These are phyloP conservation scores for Neurospora tetraspora DNA, from an alignment of 495 filamentous ascomycete genomes.

Conservation along the genomic window DNA sequence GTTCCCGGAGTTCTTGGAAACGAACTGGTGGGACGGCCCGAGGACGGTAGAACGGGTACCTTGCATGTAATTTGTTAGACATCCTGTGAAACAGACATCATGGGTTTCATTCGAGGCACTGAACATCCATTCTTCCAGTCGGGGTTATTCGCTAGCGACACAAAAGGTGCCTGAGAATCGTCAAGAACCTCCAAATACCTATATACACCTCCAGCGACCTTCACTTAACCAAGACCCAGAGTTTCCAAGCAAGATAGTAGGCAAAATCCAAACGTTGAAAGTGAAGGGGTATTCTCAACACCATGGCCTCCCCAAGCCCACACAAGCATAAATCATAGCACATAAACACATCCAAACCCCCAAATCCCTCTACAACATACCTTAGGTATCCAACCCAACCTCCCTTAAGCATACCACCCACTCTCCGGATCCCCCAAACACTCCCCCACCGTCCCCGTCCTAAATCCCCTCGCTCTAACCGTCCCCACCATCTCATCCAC, in stretches of 20 bases:
- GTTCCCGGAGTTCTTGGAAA: not conserved
- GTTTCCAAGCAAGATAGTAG: not conserved
- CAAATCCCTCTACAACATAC: too few relatives aligned
- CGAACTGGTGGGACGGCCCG: not conserved
- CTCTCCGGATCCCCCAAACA: constrained; percentile 46
- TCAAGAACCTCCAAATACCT: not conserved
- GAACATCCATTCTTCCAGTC: not conserved
- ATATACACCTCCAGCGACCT: not conserved
- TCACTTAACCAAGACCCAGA: not conserved
- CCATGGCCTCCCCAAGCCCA: not conserved
- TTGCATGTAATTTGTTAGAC: not conserved
- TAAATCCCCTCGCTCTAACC: constrained; percentile 17
- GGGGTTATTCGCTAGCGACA: not conserved
- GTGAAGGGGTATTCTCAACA: not conserved
- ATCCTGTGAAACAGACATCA: not conserved
- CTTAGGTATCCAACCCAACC: not conserved
- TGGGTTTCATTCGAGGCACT: not conserved
- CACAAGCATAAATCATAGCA: not conserved
- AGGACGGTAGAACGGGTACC: not conserved
- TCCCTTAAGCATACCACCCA: constrained; percentile 45
- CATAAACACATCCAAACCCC: not conserved
- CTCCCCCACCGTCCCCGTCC: constrained; percentile 47
- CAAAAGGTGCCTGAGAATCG: not conserved
- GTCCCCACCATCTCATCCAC: constrained; percentile 22
- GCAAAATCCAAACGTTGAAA: not conserved